phyloP scores from a whole-genome alignment of 768 basidiomycete species.

The Nidula microcarpa region DNA sequence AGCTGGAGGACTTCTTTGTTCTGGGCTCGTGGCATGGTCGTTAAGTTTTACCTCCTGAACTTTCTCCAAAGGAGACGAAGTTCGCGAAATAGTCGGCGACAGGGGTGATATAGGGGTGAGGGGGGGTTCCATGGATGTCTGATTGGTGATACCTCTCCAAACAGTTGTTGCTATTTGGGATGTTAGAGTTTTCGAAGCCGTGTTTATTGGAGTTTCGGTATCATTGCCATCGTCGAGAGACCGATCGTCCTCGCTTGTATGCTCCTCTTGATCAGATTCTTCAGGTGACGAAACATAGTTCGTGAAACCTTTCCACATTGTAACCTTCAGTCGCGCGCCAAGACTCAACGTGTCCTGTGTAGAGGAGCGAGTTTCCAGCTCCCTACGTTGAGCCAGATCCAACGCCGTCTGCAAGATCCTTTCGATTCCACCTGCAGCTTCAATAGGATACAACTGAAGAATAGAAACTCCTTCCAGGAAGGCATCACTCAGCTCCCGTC shows the following conservation, averaged over 20 bases:
- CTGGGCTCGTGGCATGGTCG: background rate
- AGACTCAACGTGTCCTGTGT: conserved; percentile 38
- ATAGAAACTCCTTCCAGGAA: conserved; percentile 66
- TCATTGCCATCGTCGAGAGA: conserved; percentile 37
- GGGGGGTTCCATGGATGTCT: conserved; percentile 57
- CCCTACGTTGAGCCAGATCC: conserved; percentile 54
- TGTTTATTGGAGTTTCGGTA: conserved; percentile 34
- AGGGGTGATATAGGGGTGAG: conserved; percentile 7
- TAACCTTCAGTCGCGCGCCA: conserved; percentile 52
- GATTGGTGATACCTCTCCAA: conserved; percentile 77
- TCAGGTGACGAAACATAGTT: conserved; percentile 42
- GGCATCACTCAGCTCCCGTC: conserved; percentile 56
- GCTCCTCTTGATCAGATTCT: conserved; percentile 21
- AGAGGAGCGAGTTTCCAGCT: conserved; percentile 27
- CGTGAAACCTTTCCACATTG: conserved; percentile 68
- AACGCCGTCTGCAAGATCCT: conserved; percentile 63
- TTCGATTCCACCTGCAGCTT: conserved; percentile 67
- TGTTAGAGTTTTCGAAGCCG: conserved; percentile 31
- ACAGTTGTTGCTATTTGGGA: conserved; percentile 59
- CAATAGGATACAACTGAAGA: conserved; percentile 63
- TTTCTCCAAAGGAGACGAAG: conserved; percentile 11
- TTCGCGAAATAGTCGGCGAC: conserved; percentile 10
- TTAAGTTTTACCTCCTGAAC: conserved; percentile 1
- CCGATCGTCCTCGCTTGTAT: conserved; percentile 10
- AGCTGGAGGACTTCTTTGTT: conserved; percentile 11